Evolutionary conservation across 306 rosid species (phyloP).

Genomic region (Sicyos edulis): DNA sequence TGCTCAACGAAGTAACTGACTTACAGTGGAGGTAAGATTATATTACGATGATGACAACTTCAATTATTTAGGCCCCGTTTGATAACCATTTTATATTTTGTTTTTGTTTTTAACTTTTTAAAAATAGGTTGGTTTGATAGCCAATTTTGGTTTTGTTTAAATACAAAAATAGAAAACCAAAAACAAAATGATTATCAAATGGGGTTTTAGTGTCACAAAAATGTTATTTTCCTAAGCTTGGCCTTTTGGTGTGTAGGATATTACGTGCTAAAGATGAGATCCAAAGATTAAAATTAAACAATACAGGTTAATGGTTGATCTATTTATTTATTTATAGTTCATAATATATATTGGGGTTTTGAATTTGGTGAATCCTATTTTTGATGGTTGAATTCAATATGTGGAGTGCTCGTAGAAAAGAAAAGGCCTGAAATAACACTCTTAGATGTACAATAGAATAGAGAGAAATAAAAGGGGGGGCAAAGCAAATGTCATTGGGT

Average conservation of each 20-base stretch:
- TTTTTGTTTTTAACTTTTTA: no score
- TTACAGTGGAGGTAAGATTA: constrained; percentile 62
- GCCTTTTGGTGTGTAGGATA: neutral
- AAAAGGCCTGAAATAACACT: neutral
- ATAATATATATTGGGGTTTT: neutral
- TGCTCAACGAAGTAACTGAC: constrained; percentile 57
- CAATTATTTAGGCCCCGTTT: no score
- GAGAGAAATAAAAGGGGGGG: neutral
- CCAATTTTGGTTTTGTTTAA: no score
- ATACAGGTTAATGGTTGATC: constrained; percentile 7
- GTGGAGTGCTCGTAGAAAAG: neutral
- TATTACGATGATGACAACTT: no score
- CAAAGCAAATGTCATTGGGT: neutral
- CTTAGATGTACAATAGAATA: constrained; percentile 12
- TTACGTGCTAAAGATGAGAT: constrained; percentile 19
- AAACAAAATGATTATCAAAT: no score
- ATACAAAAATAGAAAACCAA: no score
- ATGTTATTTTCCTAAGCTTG: no score
- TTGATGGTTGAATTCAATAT: neutral
- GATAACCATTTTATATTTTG: no score
- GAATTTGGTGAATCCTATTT: neutral
- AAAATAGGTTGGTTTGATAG: no score
- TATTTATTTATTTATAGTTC: neutral
- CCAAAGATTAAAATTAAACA: constrained; percentile 18
- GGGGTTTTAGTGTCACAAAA: no score